Evolutionary conservation across 345 rosid species (phyloP), one percentile per base, ranked within the genome.

Genomic region (Cardamine resedifolia): DNA sequence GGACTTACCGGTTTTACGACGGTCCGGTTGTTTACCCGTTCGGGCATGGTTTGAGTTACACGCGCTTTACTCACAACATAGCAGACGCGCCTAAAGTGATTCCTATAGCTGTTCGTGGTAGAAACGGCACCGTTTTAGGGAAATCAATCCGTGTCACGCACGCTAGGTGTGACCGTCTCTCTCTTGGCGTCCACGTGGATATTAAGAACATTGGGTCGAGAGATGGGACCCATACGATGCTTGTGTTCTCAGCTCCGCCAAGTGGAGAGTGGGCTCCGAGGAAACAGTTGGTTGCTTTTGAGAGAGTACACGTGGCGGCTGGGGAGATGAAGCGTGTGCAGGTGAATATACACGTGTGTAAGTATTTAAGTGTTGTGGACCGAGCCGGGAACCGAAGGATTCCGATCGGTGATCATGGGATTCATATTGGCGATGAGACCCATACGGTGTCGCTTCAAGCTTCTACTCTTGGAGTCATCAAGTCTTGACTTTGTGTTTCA

Each of bases 21-120:
- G 98, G 97, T 14, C 84, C 83, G 4, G 88, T 87, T 1, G 92
- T 93, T 28, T 93, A 89, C 81, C 84, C 92, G 44, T 93, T 93
- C 5, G 98, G 98, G 1, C 85, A 90, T 27, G 98, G 98, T 38
- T 3, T 93, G 78, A 89, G 92, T 81, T 93, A 87, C 88, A 82
- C 97, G 5, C 81, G 68, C 4, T 93, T 93, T 27, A 79, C 74
- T 15, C 88, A 87, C 62, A 73, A 55, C 24, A 75, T 89, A 16
- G 91, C 82, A 0, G 80, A 68, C 2, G 94, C 94, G 18, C 98
- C 96, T 10, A 66, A 78, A 0, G 69, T 63, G 44, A 52, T 90
- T 38, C 45, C 80, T 0, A 83, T 93, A 45, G 85, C 87, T 7
- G 92, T 89, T 8, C 91, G 77, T 64, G 58, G 79, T 7, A 38